A percentile compares a stretch with the other conserved stretches of the same genome.
These are phyloP conservation scores for Bifiguratus adelaidae DNA, from an alignment of 192 early-diverging fungal genomes.

Conservation along the genomic window DNA sequence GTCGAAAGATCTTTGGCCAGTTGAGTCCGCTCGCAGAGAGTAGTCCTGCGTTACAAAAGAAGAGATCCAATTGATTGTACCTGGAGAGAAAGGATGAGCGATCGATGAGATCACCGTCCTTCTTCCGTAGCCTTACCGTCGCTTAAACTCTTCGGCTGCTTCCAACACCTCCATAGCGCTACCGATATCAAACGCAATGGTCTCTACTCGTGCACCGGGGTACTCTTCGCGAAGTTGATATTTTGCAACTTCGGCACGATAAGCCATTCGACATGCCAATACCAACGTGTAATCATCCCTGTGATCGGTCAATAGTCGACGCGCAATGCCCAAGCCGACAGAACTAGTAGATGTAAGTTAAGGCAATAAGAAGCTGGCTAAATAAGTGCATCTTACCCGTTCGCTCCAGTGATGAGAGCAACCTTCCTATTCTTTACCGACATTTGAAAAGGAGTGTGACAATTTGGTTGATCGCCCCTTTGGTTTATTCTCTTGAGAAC, in stretches of 20 bases:
- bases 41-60: constrained; percentile 49
- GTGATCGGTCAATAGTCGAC: constrained; percentile 23
- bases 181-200: constrained; percentile 32
- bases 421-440: too few relatives aligned
- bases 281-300: constrained; percentile 17
- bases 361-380: too few relatives aligned
- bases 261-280: constrained; percentile 38
- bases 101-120: not conserved
- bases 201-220: constrained; percentile 22
- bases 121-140: constrained; percentile 10
- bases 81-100: constrained; percentile 2
- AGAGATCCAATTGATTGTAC: constrained; percentile 22
- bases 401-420: constrained; percentile 40
- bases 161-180: constrained; percentile 19
- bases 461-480: too few relatives aligned
- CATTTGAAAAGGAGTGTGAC: too few relatives aligned
- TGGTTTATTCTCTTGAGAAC: too few relatives aligned
- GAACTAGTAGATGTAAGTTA: too few relatives aligned
- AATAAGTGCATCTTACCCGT: too few relatives aligned
- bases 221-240: constrained; percentile 17
- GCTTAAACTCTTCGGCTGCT: constrained; percentile 21
- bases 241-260: constrained; percentile 26
- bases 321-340: constrained; percentile 40
- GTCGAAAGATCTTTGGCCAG: constrained; percentile 17
- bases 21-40: constrained; percentile 21